A percentile compares a stretch with the other conserved stretches of the same genome.
These are phyloP conservation scores for Primulina huaijiensis DNA, from an alignment of 257 asterid species.

Conservation along the genomic window DNA sequence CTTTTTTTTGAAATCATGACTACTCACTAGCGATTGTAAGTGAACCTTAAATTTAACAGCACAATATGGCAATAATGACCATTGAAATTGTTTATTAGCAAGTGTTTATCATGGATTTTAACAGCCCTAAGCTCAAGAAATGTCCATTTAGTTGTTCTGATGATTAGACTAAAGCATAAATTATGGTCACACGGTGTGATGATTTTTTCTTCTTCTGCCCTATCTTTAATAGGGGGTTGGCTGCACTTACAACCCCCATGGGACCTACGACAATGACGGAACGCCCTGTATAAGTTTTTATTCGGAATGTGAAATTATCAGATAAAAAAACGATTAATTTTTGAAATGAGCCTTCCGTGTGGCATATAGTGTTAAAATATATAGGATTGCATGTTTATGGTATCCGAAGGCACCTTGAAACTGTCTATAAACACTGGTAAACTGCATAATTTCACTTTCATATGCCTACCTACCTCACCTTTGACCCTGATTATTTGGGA, in stretches of 20 bases:
- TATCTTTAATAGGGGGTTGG: too few species aligned
- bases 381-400: not conserved
- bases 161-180: not conserved
- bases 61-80: not conserved
- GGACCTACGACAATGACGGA: too few species aligned
- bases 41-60: constrained; percentile 1
- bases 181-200: too few species aligned
- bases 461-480: not conserved
- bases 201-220: too few species aligned
- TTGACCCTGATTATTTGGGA: not conserved
- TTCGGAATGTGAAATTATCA: too few species aligned
- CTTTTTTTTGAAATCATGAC: not conserved
- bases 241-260: too few species aligned
- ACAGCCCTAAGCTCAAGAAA: not conserved
- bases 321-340: not conserved
- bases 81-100: constrained; percentile 6
- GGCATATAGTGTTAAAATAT: not conserved
- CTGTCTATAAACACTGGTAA: not conserved
- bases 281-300: too few species aligned
- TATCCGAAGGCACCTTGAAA: not conserved
- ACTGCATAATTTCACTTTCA: not conserved
- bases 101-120: constrained; percentile 13
- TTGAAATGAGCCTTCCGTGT: not conserved
- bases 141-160: not conserved
- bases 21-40: not conserved